Evolutionary conservation across 2,329 filamentous ascomycete genomes (phyloP).

Genomic region (Cyphellophora attinorum): DNA sequence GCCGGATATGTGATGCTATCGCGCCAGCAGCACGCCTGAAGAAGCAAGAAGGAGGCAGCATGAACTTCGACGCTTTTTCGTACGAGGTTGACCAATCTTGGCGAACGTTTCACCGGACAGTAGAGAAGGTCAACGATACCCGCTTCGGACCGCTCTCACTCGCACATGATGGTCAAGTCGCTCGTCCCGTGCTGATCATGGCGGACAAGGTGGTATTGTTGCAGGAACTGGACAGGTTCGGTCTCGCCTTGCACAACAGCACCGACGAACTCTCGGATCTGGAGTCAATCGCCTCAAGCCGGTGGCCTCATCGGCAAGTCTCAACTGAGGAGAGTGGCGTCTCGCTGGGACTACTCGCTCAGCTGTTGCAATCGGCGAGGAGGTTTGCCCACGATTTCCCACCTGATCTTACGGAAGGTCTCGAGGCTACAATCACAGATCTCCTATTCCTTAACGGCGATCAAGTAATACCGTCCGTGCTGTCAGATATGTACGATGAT

Average conservation of each 20-base stretch:
- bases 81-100: conserved; percentile 71
- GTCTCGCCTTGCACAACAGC: conserved; percentile 64
- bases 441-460: conserved; percentile 68
- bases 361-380: conserved; percentile 59
- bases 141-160: conserved; percentile 74
- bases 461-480: conserved; percentile 60
- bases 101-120: conserved; percentile 78
- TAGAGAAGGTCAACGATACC: conserved; percentile 77
- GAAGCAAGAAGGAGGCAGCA: conserved; percentile 66
- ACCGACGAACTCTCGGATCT: conserved; percentile 27
- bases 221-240: conserved; percentile 67
- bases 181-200: conserved; percentile 74
- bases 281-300: conserved; percentile 20
- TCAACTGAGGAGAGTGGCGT: conserved; percentile 40
- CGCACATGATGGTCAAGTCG: conserved; percentile 59
- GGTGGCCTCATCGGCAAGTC: conserved; percentile 35
- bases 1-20: conserved; percentile 12
- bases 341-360: conserved; percentile 43
- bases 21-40: conserved; percentile 43
- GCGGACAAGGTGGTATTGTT: conserved; percentile 73
- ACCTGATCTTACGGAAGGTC: conserved; percentile 58
- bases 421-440: conserved; percentile 56
- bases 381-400: conserved; percentile 63
- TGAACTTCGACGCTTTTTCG: conserved; percentile 69
- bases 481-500: conserved; percentile 68